Evolutionary conservation across 495 filamentous ascomycete genomes (phyloP).

Genomic region (Wilcoxina mikolae): DNA sequence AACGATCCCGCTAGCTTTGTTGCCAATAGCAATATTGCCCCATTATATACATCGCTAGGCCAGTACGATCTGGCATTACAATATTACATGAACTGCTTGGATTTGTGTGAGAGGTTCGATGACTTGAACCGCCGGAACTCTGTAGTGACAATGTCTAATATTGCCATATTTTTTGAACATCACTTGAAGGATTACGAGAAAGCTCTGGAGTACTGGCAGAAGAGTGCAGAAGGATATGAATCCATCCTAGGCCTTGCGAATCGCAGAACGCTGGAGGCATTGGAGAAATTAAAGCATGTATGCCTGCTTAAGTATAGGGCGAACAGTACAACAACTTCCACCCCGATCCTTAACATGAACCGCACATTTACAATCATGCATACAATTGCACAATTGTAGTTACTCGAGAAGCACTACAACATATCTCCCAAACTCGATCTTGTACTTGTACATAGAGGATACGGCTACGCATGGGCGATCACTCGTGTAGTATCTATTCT

Average conservation of each 20-base stretch:
- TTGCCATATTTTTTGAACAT: not conserved
- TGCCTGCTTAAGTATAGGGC: too few relatives aligned
- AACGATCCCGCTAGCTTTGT: not conserved
- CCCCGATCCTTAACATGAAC: too few relatives aligned
- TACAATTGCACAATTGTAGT: too few relatives aligned
- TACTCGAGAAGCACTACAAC: too few relatives aligned
- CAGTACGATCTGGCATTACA: not conserved
- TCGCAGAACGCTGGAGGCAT: not conserved
- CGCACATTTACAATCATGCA: too few relatives aligned
- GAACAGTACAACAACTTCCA: too few relatives aligned
- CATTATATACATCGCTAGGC: not conserved
- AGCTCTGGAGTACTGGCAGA: not conserved
- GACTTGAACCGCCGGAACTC: not conserved
- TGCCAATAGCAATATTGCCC: not conserved
- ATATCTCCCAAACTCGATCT: too few relatives aligned
- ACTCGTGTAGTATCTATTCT: too few relatives aligned
- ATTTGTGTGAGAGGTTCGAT: not conserved
- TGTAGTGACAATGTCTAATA: not conserved
- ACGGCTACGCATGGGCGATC: too few relatives aligned
- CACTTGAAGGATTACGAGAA: not conserved
- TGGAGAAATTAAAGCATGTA: not conserved
- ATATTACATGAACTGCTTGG: not conserved
- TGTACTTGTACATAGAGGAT: too few relatives aligned
- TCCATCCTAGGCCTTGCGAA: not conserved
- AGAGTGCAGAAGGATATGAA: not conserved